Conservation (phyloP, 495 filamentous ascomycete genomes). For the Penicillium cinerascens region DNA sequence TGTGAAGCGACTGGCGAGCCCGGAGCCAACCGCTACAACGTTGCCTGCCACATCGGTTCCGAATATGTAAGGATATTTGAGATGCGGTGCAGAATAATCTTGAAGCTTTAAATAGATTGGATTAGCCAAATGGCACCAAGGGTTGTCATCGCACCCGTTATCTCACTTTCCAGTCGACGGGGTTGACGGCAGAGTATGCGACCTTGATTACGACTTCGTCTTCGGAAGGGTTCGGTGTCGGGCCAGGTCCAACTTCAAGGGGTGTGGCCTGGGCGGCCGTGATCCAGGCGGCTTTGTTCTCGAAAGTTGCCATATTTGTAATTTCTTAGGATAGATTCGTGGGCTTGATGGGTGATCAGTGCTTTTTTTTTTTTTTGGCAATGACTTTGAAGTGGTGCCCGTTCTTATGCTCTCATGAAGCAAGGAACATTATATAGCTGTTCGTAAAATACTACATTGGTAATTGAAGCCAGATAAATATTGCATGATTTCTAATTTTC, state of each 20-base stretch:
- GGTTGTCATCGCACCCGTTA: too few relatives aligned
- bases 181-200: constrained; percentile 35
- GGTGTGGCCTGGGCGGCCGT: constrained; percentile 23
- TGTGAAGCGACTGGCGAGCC: constrained; percentile 28
- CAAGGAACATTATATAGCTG: too few relatives aligned
- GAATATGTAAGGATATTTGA: constrained; percentile 29
- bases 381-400: too few relatives aligned
- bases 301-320: neutral
- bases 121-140: too few relatives aligned
- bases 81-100: constrained; percentile 26
- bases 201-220: constrained; percentile 39
- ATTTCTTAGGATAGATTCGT: neutral
- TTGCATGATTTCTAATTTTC: too few relatives aligned
- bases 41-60: constrained; percentile 44
- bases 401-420: too few relatives aligned
- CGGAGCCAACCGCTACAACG: constrained; percentile 34
- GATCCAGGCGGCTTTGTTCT: constrained; percentile 42
- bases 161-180: constrained; percentile 21
- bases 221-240: constrained; percentile 27
- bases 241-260: constrained; percentile 35
- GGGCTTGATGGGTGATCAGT: too few relatives aligned
- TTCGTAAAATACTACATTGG: too few relatives aligned
- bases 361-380: too few relatives aligned
- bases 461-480: too few relatives aligned
- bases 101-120: too few relatives aligned